These are phyloP conservation scores for Gaillardinia entomophila DNA, from an alignment of 805 yeast species.

Conservation along the genomic window DNA sequence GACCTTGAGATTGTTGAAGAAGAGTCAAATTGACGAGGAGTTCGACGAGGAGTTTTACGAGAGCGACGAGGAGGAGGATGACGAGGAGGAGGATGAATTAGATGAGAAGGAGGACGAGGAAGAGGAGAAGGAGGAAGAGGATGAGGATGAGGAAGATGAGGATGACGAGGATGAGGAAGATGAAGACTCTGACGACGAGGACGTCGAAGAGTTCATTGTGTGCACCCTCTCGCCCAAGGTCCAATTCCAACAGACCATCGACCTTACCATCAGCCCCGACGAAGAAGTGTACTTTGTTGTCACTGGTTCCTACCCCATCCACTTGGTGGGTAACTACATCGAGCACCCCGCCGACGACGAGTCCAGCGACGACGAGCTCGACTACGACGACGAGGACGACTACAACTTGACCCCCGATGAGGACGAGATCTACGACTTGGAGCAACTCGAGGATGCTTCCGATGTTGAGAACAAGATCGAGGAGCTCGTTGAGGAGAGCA, in stretches of 20 bases:
- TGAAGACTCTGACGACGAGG: constrained; percentile 63
- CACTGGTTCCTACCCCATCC: constrained; percentile 91
- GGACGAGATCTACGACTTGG: constrained; percentile 60
- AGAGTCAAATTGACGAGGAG: constrained; percentile 41
- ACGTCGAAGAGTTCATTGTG: constrained; percentile 75
- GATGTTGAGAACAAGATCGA: constrained; percentile 70
- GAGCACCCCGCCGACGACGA: constrained; percentile 89
- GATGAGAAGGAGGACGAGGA: constrained; percentile 26
- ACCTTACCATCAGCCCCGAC: constrained; percentile 83
- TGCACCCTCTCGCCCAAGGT: constrained; percentile 86
- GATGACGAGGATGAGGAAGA: constrained; percentile 53
- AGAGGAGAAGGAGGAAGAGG: constrained; percentile 45
- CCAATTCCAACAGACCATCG: constrained; percentile 85
- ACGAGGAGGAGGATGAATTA: constrained; percentile 40
- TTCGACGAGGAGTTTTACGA: constrained; percentile 39
- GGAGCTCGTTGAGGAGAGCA: constrained; percentile 63
- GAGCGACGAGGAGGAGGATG: constrained; percentile 40
- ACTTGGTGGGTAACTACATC: constrained; percentile 90
- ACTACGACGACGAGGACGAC: constrained; percentile 44
- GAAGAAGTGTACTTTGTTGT: constrained; percentile 94
- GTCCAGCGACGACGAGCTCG: constrained; percentile 47
- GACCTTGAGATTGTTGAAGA: constrained; percentile 83
- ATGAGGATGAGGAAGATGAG: constrained; percentile 43
- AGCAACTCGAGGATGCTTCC: constrained; percentile 61
- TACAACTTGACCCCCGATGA: constrained; percentile 73